Conservation (phyloP, 805 yeast species). For the Metschnikowia arizonensis region DNA sequence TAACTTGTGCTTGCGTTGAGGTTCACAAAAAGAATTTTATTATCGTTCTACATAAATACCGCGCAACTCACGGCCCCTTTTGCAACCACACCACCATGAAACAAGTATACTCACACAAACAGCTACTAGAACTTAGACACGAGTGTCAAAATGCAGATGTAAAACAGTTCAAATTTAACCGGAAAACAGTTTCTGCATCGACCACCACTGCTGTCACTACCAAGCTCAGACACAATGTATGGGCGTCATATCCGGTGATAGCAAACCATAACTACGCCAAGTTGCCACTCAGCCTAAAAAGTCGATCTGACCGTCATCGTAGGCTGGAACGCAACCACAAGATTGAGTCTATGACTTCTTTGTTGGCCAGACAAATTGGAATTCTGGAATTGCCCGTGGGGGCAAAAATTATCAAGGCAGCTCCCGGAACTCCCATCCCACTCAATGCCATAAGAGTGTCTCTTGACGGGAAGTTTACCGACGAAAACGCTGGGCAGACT, state of each 20-base stretch:
- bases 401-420: slow-evolving; percentile 20
- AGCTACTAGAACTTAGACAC: slow-evolving; percentile 13
- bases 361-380: neutral
- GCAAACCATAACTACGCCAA: slow-evolving; percentile 5
- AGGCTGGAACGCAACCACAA: neutral
- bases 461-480: slow-evolving; percentile 5
- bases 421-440: slow-evolving; percentile 27
- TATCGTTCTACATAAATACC: slow-evolving; percentile 1
- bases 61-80: slow-evolving; percentile 6
- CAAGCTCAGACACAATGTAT: neutral
- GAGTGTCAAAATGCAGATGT: slow-evolving; percentile 12
- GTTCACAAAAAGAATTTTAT: no score
- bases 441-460: slow-evolving; percentile 27
- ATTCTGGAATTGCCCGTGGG: slow-evolving; percentile 14
- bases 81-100: slow-evolving; percentile 11
- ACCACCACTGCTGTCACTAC: neutral
- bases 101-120: slow-evolving; percentile 7
- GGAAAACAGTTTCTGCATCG: neutral
- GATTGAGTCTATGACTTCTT: neutral
- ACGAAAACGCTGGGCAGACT: slow-evolving; percentile 1
- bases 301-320: slow-evolving; percentile 1
- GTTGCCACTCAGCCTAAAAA: neutral
- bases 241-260: slow-evolving; percentile 5
- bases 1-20: neutral
- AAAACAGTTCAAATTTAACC: slow-evolving; percentile 1